Base-by-base conservation (phyloP, 805 yeast genomes). In the Schizosaccharomyces pombe region DNA sequence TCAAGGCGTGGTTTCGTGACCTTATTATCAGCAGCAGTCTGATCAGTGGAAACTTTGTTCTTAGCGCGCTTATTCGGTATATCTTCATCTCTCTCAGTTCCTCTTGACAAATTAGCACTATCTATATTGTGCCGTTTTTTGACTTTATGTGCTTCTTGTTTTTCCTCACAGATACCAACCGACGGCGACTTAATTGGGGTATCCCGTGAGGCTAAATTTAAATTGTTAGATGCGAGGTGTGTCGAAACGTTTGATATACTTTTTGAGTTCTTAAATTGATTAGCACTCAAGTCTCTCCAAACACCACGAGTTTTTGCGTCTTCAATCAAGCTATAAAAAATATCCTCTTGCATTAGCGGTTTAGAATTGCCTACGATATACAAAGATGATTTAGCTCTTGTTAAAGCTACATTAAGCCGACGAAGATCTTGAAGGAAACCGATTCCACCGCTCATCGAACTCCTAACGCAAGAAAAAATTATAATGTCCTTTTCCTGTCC, bases 401-500 rank as follows among this genome's bases (percentile, higher is more conserved):
- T 89, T 37, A 91, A 68, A 0, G 95, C 97, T 54, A 91, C 98
- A 66, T 91, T 91, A 95, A 91, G 85, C 70, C 98, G 83, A 58
- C 98, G 75, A 37, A 80, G 74, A 67, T 91, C 99, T 52, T 82
- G 80, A 64, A 91, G 73, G 67, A 91, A 91, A n/a, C 97, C 98
- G 56, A 89, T 85, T 6, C 51, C 56, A 11, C 47, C 52, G 5
- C 34, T 62, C 60, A 53, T 51, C 52, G 78, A 81, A 0, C 97
- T 95, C 61, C 98, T 76, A 3, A 91, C 99, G 76, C 97, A 89
- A 0, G 97, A 86, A 72, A 91, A 80, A 52, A 91, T 76, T 58
- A 91, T 85, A 52, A 91, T 77, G 58, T 89, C 96, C 65, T 89
- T 91, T 64, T 91, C 99, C 66, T 91, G 97, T 58, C 95, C 96